A percentile compares a stretch with the other conserved stretches of the same genome.
These are phyloP conservation scores for Rhodotorula glutinis DNA, from an alignment of 1,284 basidiomycete genomes.

Conservation along the genomic window DNA sequence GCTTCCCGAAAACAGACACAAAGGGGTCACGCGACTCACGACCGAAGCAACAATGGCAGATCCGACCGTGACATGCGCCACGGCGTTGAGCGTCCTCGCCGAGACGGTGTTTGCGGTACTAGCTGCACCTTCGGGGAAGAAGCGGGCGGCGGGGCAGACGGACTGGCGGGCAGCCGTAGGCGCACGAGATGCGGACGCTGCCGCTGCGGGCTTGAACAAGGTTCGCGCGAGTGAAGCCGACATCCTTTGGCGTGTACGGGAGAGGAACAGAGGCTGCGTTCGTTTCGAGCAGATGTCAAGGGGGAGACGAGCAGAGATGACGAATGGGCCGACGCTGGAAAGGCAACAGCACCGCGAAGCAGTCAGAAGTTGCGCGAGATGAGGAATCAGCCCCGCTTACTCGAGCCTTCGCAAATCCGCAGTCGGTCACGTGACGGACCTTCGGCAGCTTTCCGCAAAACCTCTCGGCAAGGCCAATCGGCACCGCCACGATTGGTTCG, in stretches of 20 bases:
- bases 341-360: background rate
- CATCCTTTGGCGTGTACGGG: constrained; percentile 2
- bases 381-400: background rate
- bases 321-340: background rate
- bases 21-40: constrained; percentile 7
- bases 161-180: background rate
- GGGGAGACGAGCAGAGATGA: too few species aligned
- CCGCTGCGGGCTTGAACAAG: constrained; percentile 11
- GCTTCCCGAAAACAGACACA: background rate
- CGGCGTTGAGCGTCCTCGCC: constrained; percentile 4
- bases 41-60: constrained; percentile 9
- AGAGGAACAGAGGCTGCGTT: too few species aligned
- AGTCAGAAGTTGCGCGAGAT: background rate
- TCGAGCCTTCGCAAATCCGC: too few species aligned
- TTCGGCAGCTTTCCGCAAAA: too few species aligned
- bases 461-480: background rate
- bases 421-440: too few species aligned
- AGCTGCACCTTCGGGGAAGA: background rate
- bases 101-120: background rate
- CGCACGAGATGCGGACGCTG: background rate
- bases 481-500: background rate
- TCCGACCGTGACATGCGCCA: constrained; percentile 19
- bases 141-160: background rate
- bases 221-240: constrained; percentile 26
- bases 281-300: too few species aligned